A percentile compares a stretch with the other conserved stretches of the same genome.
Evolutionary conservation across 305 asterid species (phyloP).

Genomic region (Fraxinus greggii): DNA sequence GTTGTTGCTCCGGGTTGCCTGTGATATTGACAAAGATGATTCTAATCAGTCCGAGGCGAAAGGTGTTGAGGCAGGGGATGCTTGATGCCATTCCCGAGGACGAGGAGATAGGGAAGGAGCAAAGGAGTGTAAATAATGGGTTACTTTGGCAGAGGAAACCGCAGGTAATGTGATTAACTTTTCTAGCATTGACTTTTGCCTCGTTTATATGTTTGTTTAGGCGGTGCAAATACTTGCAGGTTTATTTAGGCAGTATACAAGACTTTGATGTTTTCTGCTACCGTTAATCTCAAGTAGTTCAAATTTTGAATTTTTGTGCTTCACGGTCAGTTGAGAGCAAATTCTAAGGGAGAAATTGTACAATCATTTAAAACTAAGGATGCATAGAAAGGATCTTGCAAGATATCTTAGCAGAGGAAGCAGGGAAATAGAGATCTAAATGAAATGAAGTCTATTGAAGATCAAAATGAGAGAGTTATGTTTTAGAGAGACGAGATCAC

Average conservation of each 20-base stretch:
- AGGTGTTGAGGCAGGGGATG: constrained; percentile 50
- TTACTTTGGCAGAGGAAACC: constrained; percentile 45
- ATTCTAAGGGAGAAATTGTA: not conserved
- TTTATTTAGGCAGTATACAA: not conserved
- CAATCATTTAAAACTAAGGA: not conserved
- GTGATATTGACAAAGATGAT: constrained; percentile 71
- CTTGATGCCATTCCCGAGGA: constrained; percentile 74
- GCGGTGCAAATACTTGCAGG: not conserved
- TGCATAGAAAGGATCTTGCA: not conserved
- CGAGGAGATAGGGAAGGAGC: constrained; percentile 61
- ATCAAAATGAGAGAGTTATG: not conserved
- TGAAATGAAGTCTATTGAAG: not conserved
- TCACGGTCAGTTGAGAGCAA: not conserved
- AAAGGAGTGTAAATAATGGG: constrained; percentile 31
- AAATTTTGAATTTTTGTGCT: not conserved
- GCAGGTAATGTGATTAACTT: constrained; percentile 36
- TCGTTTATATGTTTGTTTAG: not conserved
- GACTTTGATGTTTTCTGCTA: not conserved
- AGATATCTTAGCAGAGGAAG: not conserved
- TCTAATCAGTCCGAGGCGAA: constrained; percentile 61
- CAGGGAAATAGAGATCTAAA: not conserved
- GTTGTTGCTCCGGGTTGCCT: constrained; percentile 79
- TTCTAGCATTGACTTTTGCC: constrained; percentile 7
- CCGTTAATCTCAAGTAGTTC: not conserved
- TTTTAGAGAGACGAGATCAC: not conserved